phyloP scores from a whole-genome alignment of 2,329 filamentous ascomycete genomes.

The Thelonectria rubi region DNA sequence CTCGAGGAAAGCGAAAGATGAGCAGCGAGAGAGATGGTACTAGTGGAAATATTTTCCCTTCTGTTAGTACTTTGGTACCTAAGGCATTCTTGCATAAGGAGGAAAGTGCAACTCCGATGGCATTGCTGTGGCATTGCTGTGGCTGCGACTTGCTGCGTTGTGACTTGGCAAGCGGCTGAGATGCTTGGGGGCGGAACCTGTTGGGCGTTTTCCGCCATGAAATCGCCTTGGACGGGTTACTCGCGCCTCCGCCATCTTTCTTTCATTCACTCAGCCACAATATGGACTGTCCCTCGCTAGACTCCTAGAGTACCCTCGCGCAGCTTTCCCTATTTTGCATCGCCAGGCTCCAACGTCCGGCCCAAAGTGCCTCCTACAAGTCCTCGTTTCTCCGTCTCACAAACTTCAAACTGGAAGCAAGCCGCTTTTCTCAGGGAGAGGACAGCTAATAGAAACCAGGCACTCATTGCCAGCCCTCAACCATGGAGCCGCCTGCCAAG shows the following conservation, averaged over 20 bases:
- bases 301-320: no score
- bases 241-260: no score
- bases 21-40: background rate
- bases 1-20: background rate
- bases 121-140: background rate
- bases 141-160: background rate
- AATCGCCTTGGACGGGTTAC: no score
- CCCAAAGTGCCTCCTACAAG: no score
- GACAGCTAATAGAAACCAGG: background rate
- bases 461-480: background rate
- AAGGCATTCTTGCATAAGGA: slow-evolving; percentile 17
- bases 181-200: background rate
- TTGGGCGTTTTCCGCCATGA: background rate
- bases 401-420: no score
- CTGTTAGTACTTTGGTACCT: no score
- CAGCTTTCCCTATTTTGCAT: no score
- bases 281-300: no score
- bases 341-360: no score
- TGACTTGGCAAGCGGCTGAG: background rate
- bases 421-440: background rate
- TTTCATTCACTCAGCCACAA: background rate
- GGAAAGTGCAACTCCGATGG: slow-evolving; percentile 21
- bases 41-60: background rate
- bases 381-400: no score
- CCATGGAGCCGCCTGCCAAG: background rate